phyloP scores from a whole-genome alignment of 345 rosid species.

The Anastatica hierochuntica region DNA sequence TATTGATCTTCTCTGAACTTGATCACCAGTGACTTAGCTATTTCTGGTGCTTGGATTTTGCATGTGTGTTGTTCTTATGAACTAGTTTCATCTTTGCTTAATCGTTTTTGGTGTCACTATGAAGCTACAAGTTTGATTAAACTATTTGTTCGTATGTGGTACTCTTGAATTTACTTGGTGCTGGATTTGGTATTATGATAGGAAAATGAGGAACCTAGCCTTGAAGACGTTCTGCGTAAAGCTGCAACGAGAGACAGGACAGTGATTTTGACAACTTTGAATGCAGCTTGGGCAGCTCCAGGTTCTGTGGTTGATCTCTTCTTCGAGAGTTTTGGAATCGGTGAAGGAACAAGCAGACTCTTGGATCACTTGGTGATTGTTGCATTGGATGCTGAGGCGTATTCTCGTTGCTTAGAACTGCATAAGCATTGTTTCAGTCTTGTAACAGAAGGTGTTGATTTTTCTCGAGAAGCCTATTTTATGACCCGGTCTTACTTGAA shows the following conservation, averaged over 20 bases:
- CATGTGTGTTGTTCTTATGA: no score
- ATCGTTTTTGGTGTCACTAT: no score
- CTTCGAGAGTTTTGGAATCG: not conserved
- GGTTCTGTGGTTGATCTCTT: not conserved
- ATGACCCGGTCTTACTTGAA: conserved; percentile 71
- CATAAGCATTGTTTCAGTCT: conserved; percentile 70
- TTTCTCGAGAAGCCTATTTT: conserved; percentile 65
- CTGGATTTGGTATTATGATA: no score
- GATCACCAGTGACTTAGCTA: no score
- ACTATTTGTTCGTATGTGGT: no score
- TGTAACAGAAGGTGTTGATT: conserved; percentile 58
- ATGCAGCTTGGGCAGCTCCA: not conserved
- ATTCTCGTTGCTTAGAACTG: conserved; percentile 25
- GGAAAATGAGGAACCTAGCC: conserved; percentile 26
- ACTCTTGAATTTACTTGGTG: no score
- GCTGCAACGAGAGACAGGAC: not conserved
- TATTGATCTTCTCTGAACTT: no score
- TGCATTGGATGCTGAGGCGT: not conserved
- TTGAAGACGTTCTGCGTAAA: not conserved
- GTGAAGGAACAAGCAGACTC: not conserved
- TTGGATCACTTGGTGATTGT: not conserved
- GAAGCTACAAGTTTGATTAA: no score
- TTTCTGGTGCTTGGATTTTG: no score
- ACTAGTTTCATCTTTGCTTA: no score
- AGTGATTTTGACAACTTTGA: not conserved